Evolutionary conservation across 805 yeast species (phyloP).

Genomic region (Kuraishia cidri): DNA sequence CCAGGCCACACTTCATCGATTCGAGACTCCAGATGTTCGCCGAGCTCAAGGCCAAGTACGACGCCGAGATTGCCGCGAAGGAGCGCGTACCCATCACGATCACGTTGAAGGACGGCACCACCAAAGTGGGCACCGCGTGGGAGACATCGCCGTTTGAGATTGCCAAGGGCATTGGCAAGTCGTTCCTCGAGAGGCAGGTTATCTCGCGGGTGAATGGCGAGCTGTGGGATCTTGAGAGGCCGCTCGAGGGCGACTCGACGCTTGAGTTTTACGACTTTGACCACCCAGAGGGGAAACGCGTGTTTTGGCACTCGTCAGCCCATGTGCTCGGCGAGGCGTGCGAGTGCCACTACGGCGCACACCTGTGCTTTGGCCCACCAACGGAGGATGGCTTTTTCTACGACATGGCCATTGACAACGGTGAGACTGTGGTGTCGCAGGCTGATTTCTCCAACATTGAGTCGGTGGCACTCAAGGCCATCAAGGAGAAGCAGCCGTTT

Average conservation of each 20-base stretch:
- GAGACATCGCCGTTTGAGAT: constrained; percentile 87
- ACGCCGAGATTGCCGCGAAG: constrained; percentile 58
- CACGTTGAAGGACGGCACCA: constrained; percentile 80
- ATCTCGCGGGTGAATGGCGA: constrained; percentile 86
- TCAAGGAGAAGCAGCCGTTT: constrained; percentile 91
- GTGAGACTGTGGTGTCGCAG: constrained; percentile 69
- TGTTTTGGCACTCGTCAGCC: constrained; percentile 98
- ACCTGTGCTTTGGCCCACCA: constrained; percentile 92
- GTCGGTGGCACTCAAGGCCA: constrained; percentile 78
- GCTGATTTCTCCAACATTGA: constrained; percentile 81
- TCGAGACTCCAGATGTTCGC: constrained; percentile 75
- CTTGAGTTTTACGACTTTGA: constrained; percentile 88
- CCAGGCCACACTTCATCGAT: constrained; percentile 79
- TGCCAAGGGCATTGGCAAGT: constrained; percentile 77
- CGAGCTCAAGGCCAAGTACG: constrained; percentile 67
- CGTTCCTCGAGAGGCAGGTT: constrained; percentile 82
- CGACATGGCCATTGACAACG: constrained; percentile 81
- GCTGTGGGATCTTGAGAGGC: constrained; percentile 94
- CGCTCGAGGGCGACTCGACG: constrained; percentile 62
- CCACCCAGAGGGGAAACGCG: constrained; percentile 88
- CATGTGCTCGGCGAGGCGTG: constrained; percentile 97
- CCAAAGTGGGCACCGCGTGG: constrained; percentile 72
- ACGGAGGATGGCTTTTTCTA: constrained; percentile 97
- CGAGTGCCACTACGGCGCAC: constrained; percentile 94
- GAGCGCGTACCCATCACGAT: constrained; percentile 55